Evolutionary conservation across 148 eudicot species (phyloP), one percentile per base, ranked within the genome.

Genomic region (Heliosperma pusillum): DNA sequence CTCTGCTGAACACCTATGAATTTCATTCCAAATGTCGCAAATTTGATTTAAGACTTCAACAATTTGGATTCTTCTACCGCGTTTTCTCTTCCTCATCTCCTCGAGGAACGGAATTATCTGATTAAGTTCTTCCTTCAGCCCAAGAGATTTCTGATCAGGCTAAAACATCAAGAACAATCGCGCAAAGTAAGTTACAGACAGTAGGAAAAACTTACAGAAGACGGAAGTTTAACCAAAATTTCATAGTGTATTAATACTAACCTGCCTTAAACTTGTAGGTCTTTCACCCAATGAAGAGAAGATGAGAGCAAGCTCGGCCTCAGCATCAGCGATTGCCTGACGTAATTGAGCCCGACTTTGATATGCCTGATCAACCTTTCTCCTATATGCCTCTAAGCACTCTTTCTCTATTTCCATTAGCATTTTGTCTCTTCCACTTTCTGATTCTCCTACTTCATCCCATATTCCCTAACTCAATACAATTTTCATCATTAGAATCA

Each of bases 371-470:
- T 93, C 92, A 57, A 90, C 98, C 75, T 87, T 87, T 81, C 87
- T 84, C 74, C 87, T 86, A 33, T 93, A 93, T 13, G 81, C 88
- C 68, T 89, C 91, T 77, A 93, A 53, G 79, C 98, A 93, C 74
- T 93, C 87, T 84, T 79, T 77, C 84, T 93, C 91, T 61, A 93
- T 86, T 82, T 93, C 88, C 76, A 78, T 68, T 56, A 93, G 84
- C 90, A 93, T 88, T 53, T 77, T 83, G 52, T 90, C 93, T 85
- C 87, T 90, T 78, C 85, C 85, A 21, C 74, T 62, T 53, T 84
- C 90, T 47, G 85, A 70, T 79, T 90, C 96, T 16, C 98, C 98
- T 70, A 93, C 85, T 85, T 93, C 98, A 84, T 87, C 86, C 98
- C 98, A 90, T 83, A 93, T 89, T 86, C 84, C 88, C 98, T 93